Conservation (phyloP, 2,329 filamentous ascomycete genomes). For the Sarocladium kiliense region DNA sequence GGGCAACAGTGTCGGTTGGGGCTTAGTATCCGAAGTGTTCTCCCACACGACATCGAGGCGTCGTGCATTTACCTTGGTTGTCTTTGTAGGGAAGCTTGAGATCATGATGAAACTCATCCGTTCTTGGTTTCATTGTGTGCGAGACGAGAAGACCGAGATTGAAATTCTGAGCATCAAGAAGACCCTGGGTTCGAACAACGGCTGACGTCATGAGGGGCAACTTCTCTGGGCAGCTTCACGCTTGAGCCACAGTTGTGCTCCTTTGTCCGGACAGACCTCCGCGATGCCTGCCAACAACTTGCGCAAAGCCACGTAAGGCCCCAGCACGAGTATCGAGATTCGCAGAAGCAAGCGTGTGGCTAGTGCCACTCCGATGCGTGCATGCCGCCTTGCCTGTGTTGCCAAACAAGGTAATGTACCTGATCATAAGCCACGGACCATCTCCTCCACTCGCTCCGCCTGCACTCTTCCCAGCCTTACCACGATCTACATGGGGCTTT, state of each 20-base stretch:
- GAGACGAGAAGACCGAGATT: neutral
- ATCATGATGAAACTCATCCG: no score
- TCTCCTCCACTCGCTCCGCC: neutral
- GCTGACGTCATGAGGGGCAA: conserved; percentile 8
- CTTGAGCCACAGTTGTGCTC: neutral
- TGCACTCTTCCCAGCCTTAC: neutral
- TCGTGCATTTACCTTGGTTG: neutral
- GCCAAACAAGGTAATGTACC: conserved; percentile 4
- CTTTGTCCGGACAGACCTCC: neutral
- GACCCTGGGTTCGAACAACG: no score
- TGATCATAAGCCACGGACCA: conserved; percentile 5
- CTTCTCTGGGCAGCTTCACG: neutral
- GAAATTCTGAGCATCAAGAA: neutral
- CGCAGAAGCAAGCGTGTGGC: neutral
- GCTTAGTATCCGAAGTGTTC: neutral
- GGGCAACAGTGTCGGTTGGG: neutral
- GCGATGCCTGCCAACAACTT: conserved; percentile 8
- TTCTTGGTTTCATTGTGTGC: no score
- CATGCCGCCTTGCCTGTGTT: neutral
- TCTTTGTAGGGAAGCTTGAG: neutral
- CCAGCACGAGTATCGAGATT: neutral
- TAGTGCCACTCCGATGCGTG: neutral
- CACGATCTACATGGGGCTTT: neutral
- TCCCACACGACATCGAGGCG: neutral
- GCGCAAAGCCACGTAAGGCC: neutral